Conservation (phyloP, 1,139 yeast species). For the Yamadazyma buinensis region DNA sequence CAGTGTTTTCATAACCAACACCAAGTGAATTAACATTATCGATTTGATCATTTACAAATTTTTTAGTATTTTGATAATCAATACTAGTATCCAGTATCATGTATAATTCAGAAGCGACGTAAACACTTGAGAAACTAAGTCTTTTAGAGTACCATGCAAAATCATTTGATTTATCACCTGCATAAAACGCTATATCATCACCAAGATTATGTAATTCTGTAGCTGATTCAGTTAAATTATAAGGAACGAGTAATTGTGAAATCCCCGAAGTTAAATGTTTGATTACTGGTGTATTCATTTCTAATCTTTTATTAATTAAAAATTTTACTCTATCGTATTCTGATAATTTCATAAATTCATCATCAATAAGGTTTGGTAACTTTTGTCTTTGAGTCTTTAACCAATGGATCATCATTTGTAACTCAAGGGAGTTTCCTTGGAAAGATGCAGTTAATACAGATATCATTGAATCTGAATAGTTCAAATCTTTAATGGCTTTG, state of each 20-base stretch:
- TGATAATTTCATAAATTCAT: slow-evolving; percentile 25
- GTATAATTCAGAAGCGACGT: slow-evolving; percentile 70
- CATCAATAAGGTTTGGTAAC: slow-evolving; percentile 29
- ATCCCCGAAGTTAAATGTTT: slow-evolving; percentile 45
- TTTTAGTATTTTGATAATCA: slow-evolving; percentile 52
- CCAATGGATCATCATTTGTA: slow-evolving; percentile 47
- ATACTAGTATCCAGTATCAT: slow-evolving; percentile 75
- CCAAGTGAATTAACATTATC: slow-evolving; percentile 54
- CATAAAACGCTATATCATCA: slow-evolving; percentile 71
- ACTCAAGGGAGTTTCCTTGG: slow-evolving; percentile 33
- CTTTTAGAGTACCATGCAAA: slow-evolving; percentile 94
- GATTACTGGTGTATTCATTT: slow-evolving; percentile 55
- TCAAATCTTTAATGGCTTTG: slow-evolving; percentile 57
- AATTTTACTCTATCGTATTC: slow-evolving; percentile 60
- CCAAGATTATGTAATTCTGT: slow-evolving; percentile 70
- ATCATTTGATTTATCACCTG: slow-evolving; percentile 82
- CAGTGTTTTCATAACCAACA: slow-evolving; percentile 54
- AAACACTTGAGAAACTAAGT: slow-evolving; percentile 62
- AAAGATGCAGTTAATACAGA: slow-evolving; percentile 45
- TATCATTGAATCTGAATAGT: slow-evolving; percentile 64
- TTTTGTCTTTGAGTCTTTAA: slow-evolving; percentile 34
- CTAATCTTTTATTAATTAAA: slow-evolving; percentile 58
- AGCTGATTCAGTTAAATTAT: slow-evolving; percentile 46
- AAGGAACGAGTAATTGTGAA: slow-evolving; percentile 52
- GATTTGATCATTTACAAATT: slow-evolving; percentile 62